phyloP scores from a whole-genome alignment of 1,139 yeast genomes.

The Torulaspora globosa region DNA sequence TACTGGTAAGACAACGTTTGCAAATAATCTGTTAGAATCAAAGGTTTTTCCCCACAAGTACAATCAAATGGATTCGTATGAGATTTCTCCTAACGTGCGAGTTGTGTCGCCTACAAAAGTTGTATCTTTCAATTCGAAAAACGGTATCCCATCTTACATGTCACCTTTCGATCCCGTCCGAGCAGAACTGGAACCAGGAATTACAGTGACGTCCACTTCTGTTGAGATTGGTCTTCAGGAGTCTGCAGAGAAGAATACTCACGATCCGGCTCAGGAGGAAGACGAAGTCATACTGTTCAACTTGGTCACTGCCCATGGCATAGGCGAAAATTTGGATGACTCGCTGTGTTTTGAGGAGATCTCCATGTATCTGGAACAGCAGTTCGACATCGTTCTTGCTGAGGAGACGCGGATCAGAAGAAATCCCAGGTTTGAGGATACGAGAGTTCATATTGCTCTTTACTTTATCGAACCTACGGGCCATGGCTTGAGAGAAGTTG shows the following conservation, averaged over 20 bases:
- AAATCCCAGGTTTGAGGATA: conserved; percentile 75
- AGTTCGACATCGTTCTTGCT: conserved; percentile 72
- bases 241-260: conserved; percentile 22
- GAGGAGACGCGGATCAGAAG: conserved; percentile 75
- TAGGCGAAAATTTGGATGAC: conserved; percentile 68
- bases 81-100: conserved; percentile 32
- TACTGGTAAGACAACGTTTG: conserved; percentile 77
- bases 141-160: conserved; percentile 34
- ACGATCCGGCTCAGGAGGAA: conserved; percentile 31
- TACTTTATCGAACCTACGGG: conserved; percentile 75
- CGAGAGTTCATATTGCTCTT: conserved; percentile 67
- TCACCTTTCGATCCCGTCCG: conserved; percentile 37
- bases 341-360: conserved; percentile 64
- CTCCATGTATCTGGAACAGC: conserved; percentile 73
- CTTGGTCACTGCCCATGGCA: conserved; percentile 74
- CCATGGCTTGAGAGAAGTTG: conserved; percentile 71
- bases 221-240: conserved; percentile 49
- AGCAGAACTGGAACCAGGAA: conserved; percentile 53
- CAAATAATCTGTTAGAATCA: conserved; percentile 67
- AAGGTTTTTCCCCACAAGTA: conserved; percentile 58
- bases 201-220: conserved; percentile 61
- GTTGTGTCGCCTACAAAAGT: conserved; percentile 36
- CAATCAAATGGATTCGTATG: conserved; percentile 24
- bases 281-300: conserved; percentile 62
- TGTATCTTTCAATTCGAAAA: conserved; percentile 37